Evolutionary conservation across 2,329 filamentous ascomycete genomes (phyloP), one percentile per base, ranked within the genome.

Genomic region (Penicillium janthinellum): DNA sequence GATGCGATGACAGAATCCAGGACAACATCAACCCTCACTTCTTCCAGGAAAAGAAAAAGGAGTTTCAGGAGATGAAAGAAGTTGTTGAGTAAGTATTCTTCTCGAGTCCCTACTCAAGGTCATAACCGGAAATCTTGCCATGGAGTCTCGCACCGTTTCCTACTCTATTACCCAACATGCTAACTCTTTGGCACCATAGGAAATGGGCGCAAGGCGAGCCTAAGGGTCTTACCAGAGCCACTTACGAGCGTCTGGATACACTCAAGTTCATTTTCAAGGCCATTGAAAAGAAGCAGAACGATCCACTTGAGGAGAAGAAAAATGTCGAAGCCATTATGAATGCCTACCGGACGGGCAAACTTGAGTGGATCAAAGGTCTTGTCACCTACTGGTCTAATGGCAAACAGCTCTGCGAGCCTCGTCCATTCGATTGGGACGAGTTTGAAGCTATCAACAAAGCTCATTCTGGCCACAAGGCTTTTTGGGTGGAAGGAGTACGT

Each of bases 1-100:
- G 54, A 49, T 56, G 54, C 22, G 25, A 50, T 22, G 41, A 56
- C 17, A 47, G 54, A 49, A 48, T 56, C 12, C 4, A 48, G 22
- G 54, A 56, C 35, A 49, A 48, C 31, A 56, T 56, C 35, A 39
- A 39, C 28, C 54, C 54, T 22, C 17, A 37, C 14, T n/a, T 56
- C 14, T 56, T 56, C 22, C 10, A 37, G 44, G 15, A 5, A 15
- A 49, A n/a, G 14, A 17, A 48, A 15, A 20, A 38, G 11, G 44
- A 49, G 11, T 17, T 31, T 34, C 15, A 15, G 45, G 45, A 31
- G 2, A 12, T 49, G n/a, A 31, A 49, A 12, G 10, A 35, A 15
- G 15, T 14, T 34, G 14, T 31, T n/a, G 31, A 49, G 45, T 49
- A 31, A 31, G 45, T 31, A 10, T 10, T n/a, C 8, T 5, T 12